Evolutionary conservation across 2,329 filamentous ascomycete species (phyloP).

Genomic region (Aspergillus hortae): DNA sequence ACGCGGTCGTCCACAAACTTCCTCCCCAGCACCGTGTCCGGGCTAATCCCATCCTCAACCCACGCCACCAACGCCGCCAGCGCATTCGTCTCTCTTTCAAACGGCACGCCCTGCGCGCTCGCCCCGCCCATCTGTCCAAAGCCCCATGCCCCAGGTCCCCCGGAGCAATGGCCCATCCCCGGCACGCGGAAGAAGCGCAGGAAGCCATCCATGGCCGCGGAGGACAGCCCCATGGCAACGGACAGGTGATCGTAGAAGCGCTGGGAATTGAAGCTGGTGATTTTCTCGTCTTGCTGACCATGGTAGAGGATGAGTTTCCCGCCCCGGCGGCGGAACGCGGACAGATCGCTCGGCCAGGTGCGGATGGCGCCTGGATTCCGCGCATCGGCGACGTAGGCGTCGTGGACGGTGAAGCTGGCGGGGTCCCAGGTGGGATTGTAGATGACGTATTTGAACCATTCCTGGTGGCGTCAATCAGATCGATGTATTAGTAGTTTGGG

Average conservation of each 20-base stretch:
- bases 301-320: constrained; percentile 36
- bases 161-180: constrained; percentile 7
- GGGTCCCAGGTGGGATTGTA: constrained; percentile 30
- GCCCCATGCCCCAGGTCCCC: constrained; percentile 3
- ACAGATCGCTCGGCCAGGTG: constrained; percentile 34
- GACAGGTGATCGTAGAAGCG: constrained; percentile 7
- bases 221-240: neutral
- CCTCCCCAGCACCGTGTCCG: constrained; percentile 5
- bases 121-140: constrained; percentile 6
- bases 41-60: constrained; percentile 6
- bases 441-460: constrained; percentile 21
- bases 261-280: constrained; percentile 8
- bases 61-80: constrained; percentile 8
- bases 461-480: neutral
- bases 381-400: constrained; percentile 6
- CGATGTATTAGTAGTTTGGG: neutral
- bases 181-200: constrained; percentile 8
- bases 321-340: constrained; percentile 36
- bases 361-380: constrained; percentile 31
- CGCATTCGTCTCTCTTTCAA: constrained; percentile 1
- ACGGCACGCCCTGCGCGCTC: neutral
- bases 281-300: constrained; percentile 19
- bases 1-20: constrained; percentile 5
- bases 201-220: constrained; percentile 5
- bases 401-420: constrained; percentile 6